Conservation (phyloP, 805 yeast genomes). For the Ogataea kodamae region DNA sequence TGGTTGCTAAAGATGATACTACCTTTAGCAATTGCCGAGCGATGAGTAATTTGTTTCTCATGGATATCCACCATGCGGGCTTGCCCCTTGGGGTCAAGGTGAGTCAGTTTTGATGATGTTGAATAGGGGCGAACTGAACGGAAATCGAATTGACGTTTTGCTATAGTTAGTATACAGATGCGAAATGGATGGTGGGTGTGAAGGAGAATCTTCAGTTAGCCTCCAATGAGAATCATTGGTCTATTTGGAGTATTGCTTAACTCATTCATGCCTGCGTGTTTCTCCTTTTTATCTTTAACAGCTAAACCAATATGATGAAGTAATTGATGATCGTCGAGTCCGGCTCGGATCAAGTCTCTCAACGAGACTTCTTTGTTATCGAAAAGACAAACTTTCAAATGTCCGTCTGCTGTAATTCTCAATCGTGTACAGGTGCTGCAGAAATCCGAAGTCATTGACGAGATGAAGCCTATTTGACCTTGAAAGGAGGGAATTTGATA, state of each 20-base stretch:
- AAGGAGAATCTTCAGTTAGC: slow-evolving; percentile 28
- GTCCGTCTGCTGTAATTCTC: slow-evolving; percentile 51
- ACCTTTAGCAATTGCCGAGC: slow-evolving; percentile 45
- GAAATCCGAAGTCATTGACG: slow-evolving; percentile 54
- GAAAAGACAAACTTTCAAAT: slow-evolving; percentile 51
- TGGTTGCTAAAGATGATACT: slow-evolving; percentile 37
- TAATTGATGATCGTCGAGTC: slow-evolving; percentile 35
- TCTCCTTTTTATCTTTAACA: slow-evolving; percentile 43
- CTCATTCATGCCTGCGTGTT: slow-evolving; percentile 50
- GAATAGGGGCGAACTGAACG: slow-evolving; percentile 3
- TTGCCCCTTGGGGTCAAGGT: slow-evolving; percentile 39
- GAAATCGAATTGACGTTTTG: not conserved
- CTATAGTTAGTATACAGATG: slow-evolving; percentile 10
- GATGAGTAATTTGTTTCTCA: slow-evolving; percentile 36
- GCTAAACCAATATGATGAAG: slow-evolving; percentile 42
- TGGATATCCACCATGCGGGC: slow-evolving; percentile 45
- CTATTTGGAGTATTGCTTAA: slow-evolving; percentile 45
- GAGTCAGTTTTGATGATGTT: slow-evolving; percentile 30
- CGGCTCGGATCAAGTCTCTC: slow-evolving; percentile 41
- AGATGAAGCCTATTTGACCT: slow-evolving; percentile 50
- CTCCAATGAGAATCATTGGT: slow-evolving; percentile 58
- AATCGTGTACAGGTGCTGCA: slow-evolving; percentile 51
- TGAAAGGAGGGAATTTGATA: slow-evolving; percentile 39
- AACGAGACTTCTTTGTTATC: slow-evolving; percentile 49
- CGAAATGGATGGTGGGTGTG: not conserved